Base-by-base conservation (phyloP, 164 flowering plant genomes). In the Euptelea pleiosperma region DNA sequence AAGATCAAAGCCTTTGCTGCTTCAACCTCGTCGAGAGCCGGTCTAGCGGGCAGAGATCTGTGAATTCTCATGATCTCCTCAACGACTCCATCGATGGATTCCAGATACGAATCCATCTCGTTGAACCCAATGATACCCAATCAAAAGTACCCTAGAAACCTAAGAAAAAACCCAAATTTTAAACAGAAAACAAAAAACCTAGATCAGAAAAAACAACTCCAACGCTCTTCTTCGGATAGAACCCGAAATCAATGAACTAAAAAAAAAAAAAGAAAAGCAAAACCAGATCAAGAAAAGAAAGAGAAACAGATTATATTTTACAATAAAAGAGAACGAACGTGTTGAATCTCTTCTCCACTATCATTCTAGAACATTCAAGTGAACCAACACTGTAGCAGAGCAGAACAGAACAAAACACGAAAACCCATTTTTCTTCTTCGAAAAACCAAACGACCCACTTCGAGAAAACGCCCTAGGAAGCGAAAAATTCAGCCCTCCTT, bases 11-110 rank as follows among this genome's bases (percentile, higher is more conserved):
- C 62, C 60, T 40, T 70, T 3, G 96, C 89, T 0, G 87, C 91
- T 43, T 79, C 86, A 2, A 83, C 76, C 57, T 86, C 89, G 0
- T 85, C 86, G 0, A 85, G 52, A 22, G 73, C 77, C 0, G 89
- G 94, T 53, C 96, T 67, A 1, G 56, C 0, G 6, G 94, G 96
- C 55, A 89, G 67, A 36, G 86, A 82, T 75, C 77, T 76, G 58
- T 85, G 91, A 52, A 83, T 57, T 61, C 76, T 70, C 89, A 74
- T 87, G 60, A 89, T 83, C 73, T 82, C 82, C 34, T 64, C 78
- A 31, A 82, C 88, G 22, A 71, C 80, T 11, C 60, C 73, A n/a
- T 79, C 82, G 0, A 57, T 44, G 9, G 70, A 53, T 41, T 69
- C 58, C 10, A 49, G 21, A 60, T 33, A 58, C 14, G 58, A 14